These are phyloP conservation scores for Schizochytrium sp. DNA, from an alignment of 108 stramenopile genomes.

Conservation along the genomic window DNA sequence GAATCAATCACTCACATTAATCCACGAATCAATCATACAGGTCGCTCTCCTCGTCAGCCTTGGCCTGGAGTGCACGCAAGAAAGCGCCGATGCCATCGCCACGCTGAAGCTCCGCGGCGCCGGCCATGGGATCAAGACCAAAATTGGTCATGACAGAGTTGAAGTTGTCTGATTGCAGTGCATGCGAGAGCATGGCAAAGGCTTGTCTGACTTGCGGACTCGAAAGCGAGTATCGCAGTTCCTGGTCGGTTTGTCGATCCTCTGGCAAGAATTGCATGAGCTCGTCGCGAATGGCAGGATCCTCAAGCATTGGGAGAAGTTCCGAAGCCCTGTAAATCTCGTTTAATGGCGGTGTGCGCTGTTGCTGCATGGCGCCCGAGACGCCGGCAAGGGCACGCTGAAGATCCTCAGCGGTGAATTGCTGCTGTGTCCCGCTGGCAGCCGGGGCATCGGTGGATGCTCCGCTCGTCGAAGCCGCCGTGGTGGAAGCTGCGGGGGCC, in stretches of 20 bases:
- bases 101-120: slow-evolving; percentile 1
- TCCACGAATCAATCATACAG: background rate
- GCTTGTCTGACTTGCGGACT: slow-evolving; percentile 41
- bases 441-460: no score
- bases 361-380: slow-evolving; percentile 12
- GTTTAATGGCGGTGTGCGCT: slow-evolving; percentile 8
- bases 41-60: background rate
- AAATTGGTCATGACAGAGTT: slow-evolving; percentile 1
- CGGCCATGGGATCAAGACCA: background rate
- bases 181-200: slow-evolving; percentile 18
- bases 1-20: no score
- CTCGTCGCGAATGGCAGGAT: slow-evolving; percentile 26
- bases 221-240: slow-evolving; percentile 21
- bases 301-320: slow-evolving; percentile 26
- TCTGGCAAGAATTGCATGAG: slow-evolving; percentile 33
- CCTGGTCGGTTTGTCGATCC: slow-evolving; percentile 25
- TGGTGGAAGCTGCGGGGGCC: background rate
- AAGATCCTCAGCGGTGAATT: slow-evolving; percentile 34
- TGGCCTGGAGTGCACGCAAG: background rate
- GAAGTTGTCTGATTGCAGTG: slow-evolving; percentile 25
- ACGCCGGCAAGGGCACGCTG: slow-evolving; percentile 35
- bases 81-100: slow-evolving; percentile 10
- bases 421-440: background rate
- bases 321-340: slow-evolving; percentile 21
- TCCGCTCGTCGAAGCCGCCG: background rate